These are phyloP conservation scores for Talaromyces sp. DNA, from an alignment of 2,329 filamentous ascomycete species.

Conservation along the genomic window DNA sequence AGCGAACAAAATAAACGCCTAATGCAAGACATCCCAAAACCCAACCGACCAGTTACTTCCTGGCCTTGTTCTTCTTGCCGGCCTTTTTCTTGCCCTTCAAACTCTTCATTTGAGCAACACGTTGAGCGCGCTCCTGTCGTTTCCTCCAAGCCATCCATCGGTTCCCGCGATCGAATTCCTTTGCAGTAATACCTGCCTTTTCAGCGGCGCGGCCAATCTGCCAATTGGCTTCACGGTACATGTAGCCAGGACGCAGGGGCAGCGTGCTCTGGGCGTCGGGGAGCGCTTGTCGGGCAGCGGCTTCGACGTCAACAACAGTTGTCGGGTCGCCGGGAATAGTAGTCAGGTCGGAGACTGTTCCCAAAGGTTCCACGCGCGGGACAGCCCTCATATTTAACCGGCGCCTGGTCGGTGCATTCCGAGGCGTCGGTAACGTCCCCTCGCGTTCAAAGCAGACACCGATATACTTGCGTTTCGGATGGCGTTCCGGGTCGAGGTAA, in stretches of 20 bases:
- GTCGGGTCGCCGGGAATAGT: constrained; percentile 12
- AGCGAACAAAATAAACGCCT: constrained; percentile 1
- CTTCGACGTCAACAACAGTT: constrained; percentile 18
- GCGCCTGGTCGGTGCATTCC: constrained; percentile 67
- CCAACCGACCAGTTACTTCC: constrained; percentile 15
- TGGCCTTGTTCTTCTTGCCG: constrained; percentile 28
- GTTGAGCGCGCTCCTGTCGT: constrained; percentile 45
- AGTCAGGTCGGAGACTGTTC: constrained; percentile 15
- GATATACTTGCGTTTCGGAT: constrained; percentile 89
- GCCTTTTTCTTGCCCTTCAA: constrained; percentile 44
- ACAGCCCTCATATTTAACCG: constrained; percentile 67
- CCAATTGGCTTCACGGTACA: constrained; percentile 63
- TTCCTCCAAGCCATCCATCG: constrained; percentile 63
- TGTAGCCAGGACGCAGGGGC: constrained; percentile 52
- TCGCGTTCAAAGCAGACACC: constrained; percentile 82
- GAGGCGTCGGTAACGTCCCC: constrained; percentile 71
- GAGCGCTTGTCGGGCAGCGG: constrained; percentile 19
- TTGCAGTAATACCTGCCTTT: constrained; percentile 52
- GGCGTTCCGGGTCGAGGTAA: constrained; percentile 78
- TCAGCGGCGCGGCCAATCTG: constrained; percentile 61
- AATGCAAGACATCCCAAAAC: background rate
- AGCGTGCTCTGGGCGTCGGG: constrained; percentile 21
- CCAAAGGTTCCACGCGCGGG: constrained; percentile 21
- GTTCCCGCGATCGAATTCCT: constrained; percentile 52
- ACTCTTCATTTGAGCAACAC: constrained; percentile 50